A percentile compares a stretch with the other conserved stretches of the same genome.
Conservation (phyloP, 2,329 filamentous ascomycete genomes). For the Paecilomyces formosus region DNA sequence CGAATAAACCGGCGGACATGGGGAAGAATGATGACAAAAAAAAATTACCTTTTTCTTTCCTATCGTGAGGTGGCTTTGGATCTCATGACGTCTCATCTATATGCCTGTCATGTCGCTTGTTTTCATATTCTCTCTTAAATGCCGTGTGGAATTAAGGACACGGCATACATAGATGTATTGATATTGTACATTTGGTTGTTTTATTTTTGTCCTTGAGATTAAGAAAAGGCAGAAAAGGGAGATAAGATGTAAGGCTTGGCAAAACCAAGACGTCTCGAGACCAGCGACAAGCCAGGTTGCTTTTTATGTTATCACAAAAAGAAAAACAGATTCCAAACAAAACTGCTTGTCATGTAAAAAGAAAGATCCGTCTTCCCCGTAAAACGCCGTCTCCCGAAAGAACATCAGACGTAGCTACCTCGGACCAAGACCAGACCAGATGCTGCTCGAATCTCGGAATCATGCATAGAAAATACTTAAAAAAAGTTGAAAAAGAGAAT, state of each 20-base stretch:
- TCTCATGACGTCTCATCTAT: background rate
- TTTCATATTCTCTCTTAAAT: background rate
- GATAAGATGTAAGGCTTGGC: slow-evolving; percentile 5
- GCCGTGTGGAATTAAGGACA: background rate
- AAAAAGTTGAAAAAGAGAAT: background rate
- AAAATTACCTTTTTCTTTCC: background rate
- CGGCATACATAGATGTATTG: slow-evolving; percentile 26
- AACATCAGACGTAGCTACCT: background rate
- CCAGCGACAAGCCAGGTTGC: background rate
- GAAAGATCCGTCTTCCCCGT: background rate
- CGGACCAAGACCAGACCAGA: background rate
- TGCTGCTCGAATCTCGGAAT: background rate
- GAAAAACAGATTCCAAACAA: background rate
- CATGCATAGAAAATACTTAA: background rate
- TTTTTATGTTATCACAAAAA: slow-evolving; percentile 1
- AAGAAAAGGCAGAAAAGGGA: slow-evolving; percentile 5
- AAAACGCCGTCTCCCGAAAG: background rate
- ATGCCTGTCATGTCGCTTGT: slow-evolving; percentile 3
- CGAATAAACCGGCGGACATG: background rate
- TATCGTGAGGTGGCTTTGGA: background rate
- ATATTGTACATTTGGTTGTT: slow-evolving; percentile 18
- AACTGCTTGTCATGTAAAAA: background rate
- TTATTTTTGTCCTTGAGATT: slow-evolving; percentile 11
- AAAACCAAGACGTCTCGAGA: background rate
- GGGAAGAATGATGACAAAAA: background rate